phyloP scores from a whole-genome alignment of 805 yeast species.

The Metschnikowia drakensbergensis region DNA sequence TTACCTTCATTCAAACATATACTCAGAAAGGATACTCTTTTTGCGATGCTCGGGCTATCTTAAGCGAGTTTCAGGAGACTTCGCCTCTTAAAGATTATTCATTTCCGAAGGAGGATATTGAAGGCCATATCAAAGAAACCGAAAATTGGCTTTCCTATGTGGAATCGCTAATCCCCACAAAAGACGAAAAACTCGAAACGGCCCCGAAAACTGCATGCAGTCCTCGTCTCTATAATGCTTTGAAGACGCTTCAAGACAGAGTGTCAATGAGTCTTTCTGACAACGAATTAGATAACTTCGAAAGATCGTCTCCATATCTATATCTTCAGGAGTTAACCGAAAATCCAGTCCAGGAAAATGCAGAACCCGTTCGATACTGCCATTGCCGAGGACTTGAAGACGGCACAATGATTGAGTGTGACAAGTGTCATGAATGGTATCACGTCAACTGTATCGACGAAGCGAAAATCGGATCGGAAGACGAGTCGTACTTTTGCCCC shows the following conservation, averaged over 20 bases:
- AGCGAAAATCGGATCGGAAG: slow-evolving; percentile 13
- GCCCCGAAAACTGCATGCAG: slow-evolving; percentile 19
- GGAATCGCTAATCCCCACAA: slow-evolving; percentile 15
- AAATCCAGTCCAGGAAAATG: slow-evolving; percentile 3
- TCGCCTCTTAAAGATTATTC: slow-evolving; percentile 19
- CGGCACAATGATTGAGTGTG: slow-evolving; percentile 69
- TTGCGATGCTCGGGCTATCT: slow-evolving; percentile 24
- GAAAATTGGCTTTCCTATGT: slow-evolving; percentile 24
- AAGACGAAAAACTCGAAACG: slow-evolving; percentile 2
- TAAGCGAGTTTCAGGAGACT: slow-evolving; percentile 20
- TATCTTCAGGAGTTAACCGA: slow-evolving; percentile 7
- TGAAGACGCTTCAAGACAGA: slow-evolving; percentile 20
- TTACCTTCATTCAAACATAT: slow-evolving; percentile 24
- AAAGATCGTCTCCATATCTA: slow-evolving; percentile 24
- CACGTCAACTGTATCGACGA: slow-evolving; percentile 52
- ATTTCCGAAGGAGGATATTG: slow-evolving; percentile 8
- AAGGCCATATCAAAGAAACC: slow-evolving; percentile 14
- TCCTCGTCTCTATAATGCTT: slow-evolving; percentile 19
- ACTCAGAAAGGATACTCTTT: slow-evolving; percentile 13
- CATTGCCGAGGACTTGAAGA: slow-evolving; percentile 58
- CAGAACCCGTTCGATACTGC: slow-evolving; percentile 41
- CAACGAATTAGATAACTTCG: slow-evolving; percentile 23
- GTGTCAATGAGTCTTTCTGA: slow-evolving; percentile 25
- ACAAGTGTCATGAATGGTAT: slow-evolving; percentile 67
- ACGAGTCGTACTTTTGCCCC: slow-evolving; percentile 17